These are phyloP conservation scores for Scenedesmus sp. DNA, from an alignment of 163 green algal species.

Conservation along the genomic window DNA sequence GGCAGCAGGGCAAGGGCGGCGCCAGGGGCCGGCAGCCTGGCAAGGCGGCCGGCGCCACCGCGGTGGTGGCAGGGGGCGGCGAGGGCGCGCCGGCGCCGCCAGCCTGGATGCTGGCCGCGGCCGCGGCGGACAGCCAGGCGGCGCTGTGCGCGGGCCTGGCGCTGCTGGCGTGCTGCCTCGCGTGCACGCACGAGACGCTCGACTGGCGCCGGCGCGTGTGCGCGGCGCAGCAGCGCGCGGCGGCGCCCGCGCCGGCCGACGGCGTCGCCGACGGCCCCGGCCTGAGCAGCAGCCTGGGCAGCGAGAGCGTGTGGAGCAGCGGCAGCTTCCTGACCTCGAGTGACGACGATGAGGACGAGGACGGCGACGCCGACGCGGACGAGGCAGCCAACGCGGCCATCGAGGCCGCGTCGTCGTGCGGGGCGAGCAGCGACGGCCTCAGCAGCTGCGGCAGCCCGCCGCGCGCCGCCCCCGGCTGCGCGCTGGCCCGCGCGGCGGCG, in stretches of 20 bases:
- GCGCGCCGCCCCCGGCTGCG: background rate
- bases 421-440: constrained; percentile 3
- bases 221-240: constrained; percentile 19
- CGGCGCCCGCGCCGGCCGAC: background rate
- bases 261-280: too few relatives aligned
- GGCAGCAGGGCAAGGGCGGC: background rate
- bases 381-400: background rate
- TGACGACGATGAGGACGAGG: background rate
- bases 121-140: constrained; percentile 7
- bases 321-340: background rate
- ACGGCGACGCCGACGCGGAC: background rate
- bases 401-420: background rate
- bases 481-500: too few relatives aligned
- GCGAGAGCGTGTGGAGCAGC: background rate
- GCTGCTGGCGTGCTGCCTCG: constrained; percentile 15
- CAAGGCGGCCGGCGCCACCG: background rate
- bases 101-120: constrained; percentile 24
- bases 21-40: background rate
- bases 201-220: constrained; percentile 32
- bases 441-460: constrained; percentile 15
- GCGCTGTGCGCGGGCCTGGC: constrained; percentile 6
- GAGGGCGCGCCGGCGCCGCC: background rate
- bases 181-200: constrained; percentile 22
- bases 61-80: background rate
- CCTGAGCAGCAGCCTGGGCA: background rate